Conservation (phyloP, 805 yeast genomes). For the Lachancea cidri region DNA sequence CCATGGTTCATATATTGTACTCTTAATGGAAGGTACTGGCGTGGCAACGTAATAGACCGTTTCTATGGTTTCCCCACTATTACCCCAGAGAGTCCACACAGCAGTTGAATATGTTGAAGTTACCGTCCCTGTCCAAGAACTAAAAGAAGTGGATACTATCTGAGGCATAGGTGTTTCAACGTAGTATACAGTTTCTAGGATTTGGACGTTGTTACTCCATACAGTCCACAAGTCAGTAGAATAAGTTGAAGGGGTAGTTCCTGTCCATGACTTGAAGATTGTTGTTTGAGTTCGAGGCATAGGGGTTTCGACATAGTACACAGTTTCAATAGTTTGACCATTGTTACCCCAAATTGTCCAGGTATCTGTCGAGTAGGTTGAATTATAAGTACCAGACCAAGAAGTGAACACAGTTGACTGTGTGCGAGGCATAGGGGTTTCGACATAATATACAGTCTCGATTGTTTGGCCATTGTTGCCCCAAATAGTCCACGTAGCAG, state of each 20-base stretch:
- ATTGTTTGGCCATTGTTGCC: slow-evolving; percentile 11
- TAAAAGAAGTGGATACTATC: background rate
- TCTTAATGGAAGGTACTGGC: slow-evolving; percentile 4
- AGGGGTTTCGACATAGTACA: slow-evolving; percentile 16
- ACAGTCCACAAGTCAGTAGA: slow-evolving; percentile 2
- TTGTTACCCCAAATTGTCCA: slow-evolving; percentile 4
- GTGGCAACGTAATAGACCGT: slow-evolving; percentile 13
- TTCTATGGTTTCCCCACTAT: slow-evolving; percentile 10
- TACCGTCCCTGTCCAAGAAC: slow-evolving; percentile 4
- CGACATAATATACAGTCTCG: slow-evolving; percentile 12
- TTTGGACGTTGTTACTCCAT: slow-evolving; percentile 2
- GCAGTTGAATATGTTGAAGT: slow-evolving; percentile 9
- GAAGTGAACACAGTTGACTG: background rate
- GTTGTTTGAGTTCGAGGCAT: background rate
- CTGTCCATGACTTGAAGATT: background rate
- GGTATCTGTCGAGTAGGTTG: slow-evolving; percentile 10
- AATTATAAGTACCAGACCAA: slow-evolving; percentile 4
- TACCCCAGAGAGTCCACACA: slow-evolving; percentile 8
- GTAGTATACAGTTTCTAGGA: slow-evolving; percentile 8
- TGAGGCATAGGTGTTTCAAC: slow-evolving; percentile 8
- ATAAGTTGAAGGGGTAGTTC: background rate
- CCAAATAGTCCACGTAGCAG: slow-evolving; percentile 2
- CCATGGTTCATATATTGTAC: slow-evolving; percentile 2
- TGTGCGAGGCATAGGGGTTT: slow-evolving; percentile 6
- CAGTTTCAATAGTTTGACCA: slow-evolving; percentile 6